These are phyloP conservation scores for Trichaptum fuscoviolaceum DNA, from an alignment of 768 basidiomycete species.

Conservation along the genomic window DNA sequence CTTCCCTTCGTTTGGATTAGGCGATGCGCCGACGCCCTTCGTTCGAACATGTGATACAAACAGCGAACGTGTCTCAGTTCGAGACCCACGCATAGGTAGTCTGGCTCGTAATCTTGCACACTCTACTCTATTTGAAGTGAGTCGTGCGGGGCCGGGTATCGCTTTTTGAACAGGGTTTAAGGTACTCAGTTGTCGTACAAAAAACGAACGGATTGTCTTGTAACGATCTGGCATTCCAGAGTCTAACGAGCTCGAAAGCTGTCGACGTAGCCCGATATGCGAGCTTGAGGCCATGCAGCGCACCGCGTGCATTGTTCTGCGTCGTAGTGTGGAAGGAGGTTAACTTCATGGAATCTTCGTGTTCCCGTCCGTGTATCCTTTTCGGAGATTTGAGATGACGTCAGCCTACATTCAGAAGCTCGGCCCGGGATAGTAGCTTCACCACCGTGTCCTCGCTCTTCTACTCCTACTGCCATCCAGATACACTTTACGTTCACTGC, in stretches of 20 bases:
- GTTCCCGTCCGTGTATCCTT: background rate
- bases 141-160: background rate
- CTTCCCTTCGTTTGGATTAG: constrained; percentile 15
- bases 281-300: constrained; percentile 9
- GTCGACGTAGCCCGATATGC: constrained; percentile 2
- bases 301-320: constrained; percentile 4
- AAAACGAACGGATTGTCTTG: constrained; percentile 20
- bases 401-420: no score
- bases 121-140: background rate
- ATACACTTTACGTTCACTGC: background rate
- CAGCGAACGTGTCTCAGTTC: background rate
- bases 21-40: constrained; percentile 16
- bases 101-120: background rate
- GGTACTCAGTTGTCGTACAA: constrained; percentile 9
- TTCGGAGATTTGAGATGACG: background rate
- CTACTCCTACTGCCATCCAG: background rate
- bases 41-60: background rate
- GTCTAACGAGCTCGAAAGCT: background rate
- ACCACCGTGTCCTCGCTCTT: no score
- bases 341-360: constrained; percentile 7
- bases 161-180: background rate
- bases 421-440: no score
- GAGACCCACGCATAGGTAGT: background rate
- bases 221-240: constrained; percentile 17
- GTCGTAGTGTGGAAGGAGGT: constrained; percentile 4